Evolutionary conservation across 1,284 basidiomycete species (phyloP).

Genomic region (Malassezia cuniculi): DNA sequence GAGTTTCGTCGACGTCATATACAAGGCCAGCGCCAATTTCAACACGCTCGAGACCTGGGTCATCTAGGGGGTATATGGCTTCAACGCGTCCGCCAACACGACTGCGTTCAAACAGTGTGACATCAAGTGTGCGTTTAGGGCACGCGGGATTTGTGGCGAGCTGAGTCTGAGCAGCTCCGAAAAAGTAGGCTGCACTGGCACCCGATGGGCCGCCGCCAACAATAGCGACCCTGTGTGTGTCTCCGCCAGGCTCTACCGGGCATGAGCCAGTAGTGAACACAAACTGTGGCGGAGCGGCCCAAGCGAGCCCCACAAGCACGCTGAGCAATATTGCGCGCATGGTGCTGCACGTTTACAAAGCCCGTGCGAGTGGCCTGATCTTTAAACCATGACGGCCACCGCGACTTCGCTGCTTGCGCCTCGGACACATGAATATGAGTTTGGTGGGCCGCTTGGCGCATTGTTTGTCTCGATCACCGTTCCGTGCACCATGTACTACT

Average conservation of each 20-base stretch:
- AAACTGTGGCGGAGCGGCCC: too few relatives aligned
- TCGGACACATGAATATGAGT: conserved; percentile 58
- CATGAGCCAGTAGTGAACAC: too few relatives aligned
- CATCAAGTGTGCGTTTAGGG: conserved; percentile 36
- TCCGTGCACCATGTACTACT: conserved; percentile 61
- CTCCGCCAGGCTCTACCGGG: too few relatives aligned
- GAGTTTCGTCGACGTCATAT: conserved; percentile 64
- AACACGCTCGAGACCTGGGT: conserved; percentile 52
- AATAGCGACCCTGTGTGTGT: conserved; percentile 54
- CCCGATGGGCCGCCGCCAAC: conserved; percentile 83
- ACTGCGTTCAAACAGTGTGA: conserved; percentile 69
- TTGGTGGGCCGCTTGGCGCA: conserved; percentile 71
- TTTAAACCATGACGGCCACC: conserved; percentile 1
- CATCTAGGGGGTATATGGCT: conserved; percentile 61
- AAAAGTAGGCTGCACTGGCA: conserved; percentile 74
- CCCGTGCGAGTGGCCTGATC: too few relatives aligned
- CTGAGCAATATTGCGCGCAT: too few relatives aligned
- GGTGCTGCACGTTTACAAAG: too few relatives aligned
- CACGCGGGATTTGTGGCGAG: conserved; percentile 5
- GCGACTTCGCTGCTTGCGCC: conserved; percentile 46
- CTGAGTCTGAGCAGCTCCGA: conserved; percentile 49
- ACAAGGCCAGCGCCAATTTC: conserved; percentile 82
- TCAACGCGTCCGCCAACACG: conserved; percentile 75
- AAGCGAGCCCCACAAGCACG: too few relatives aligned
- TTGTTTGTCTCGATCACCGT: conserved; percentile 60